Percentiles rank a stretch among this genome's conserved stretches.
phyloP scores from a whole-genome alignment of 2,329 filamentous ascomycete species.

The Aureobasidium sp. region DNA sequence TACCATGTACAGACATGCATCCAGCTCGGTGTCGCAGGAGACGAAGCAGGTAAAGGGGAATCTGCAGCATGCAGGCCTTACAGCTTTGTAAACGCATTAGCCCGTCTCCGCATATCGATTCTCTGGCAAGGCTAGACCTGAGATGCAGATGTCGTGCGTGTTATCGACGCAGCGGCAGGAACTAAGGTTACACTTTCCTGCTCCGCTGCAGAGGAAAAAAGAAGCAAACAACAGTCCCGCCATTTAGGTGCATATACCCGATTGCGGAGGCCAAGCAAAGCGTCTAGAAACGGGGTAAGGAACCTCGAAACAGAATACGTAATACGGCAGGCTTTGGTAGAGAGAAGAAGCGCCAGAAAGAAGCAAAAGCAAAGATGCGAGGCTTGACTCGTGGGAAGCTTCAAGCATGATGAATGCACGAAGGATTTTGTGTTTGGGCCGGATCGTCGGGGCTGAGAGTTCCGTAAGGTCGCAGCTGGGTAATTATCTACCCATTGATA shows the following conservation, averaged over 20 bases:
- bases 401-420: background rate
- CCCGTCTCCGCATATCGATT: background rate
- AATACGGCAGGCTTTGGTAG: background rate
- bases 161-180: background rate
- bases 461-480: background rate
- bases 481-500: background rate
- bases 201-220: background rate
- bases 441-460: background rate
- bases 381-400: background rate
- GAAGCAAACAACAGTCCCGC: constrained; percentile 7
- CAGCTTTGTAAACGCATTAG: background rate
- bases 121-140: background rate
- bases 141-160: background rate
- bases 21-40: background rate
- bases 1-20: background rate
- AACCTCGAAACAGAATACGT: background rate
- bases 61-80: constrained; percentile 3
- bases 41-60: background rate
- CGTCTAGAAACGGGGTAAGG: background rate
- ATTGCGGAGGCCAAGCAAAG: background rate
- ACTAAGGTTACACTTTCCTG: constrained; percentile 7
- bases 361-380: background rate
- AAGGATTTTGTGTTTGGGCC: background rate
- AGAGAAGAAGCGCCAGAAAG: background rate
- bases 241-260: background rate